Base-by-base conservation (phyloP, 2,329 filamentous ascomycete genomes). In the Coniochaeta prunicola region DNA sequence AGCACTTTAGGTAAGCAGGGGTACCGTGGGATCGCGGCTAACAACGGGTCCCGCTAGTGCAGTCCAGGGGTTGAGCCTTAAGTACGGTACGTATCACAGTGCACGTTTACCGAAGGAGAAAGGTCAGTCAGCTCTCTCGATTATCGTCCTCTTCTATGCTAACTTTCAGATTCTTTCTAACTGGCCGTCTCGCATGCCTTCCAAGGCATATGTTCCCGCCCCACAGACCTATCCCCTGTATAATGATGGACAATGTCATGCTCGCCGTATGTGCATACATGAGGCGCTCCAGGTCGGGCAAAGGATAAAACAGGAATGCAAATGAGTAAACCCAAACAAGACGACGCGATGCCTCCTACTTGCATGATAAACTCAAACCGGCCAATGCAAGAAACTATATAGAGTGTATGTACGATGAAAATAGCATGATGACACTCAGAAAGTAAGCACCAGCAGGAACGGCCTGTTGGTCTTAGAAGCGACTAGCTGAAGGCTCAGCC, bases 391-490 rank as follows among this genome's bases (percentile, higher is more conserved):
- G n/a, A 45, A 5, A 24, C 40, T 10, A 42, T 45, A 13, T 45
- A 45, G 40, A 86, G 85, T 0, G 59, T 73, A 0, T 89, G 78
- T 65, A 90, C 90, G 87, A 76, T 83, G 19, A 69, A 79, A 19
- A 19, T 19, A 55, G 33, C 3, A 55, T 17, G 17, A 33, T 55
- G 33, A 34, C 53, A 30, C 4, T 19, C 40, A 24, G 21, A 21
- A 10, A 5, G 38, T n/a, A 40, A 7, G 21, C 15, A 8, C 31
- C 7, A 34, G 31, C 38, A 40, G 38, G 13, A 13, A 3, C 5
- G 38, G 17, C 4, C n/a, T 19, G 38, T 40, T 40, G 8, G 38
- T 21, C 17, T 21, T n/a, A 40, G 33, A 36, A 6, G 4, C 17
- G n/a, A 40, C 17, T 40, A 6, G 38, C 40, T 24, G n/a, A 21